Evolutionary conservation across 495 filamentous ascomycete genomes (phyloP).

Genomic region (Neurospora pannonica): DNA sequence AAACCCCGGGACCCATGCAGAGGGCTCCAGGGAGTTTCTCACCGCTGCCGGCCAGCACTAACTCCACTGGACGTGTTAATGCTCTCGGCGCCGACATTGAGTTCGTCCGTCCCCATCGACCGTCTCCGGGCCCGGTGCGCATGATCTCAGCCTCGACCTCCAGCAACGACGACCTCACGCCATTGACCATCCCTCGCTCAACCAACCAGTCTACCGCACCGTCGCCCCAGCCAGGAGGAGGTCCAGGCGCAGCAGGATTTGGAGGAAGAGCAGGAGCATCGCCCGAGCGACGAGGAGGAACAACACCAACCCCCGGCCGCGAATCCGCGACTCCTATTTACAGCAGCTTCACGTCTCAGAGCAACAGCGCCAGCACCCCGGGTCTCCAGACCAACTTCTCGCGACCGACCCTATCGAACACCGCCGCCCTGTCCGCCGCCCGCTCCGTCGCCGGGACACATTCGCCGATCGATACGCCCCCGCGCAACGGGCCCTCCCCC

Average conservation of each 20-base stretch:
- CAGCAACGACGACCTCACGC: background rate
- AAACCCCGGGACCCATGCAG: conserved; percentile 20
- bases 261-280: conserved; percentile 26
- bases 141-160: background rate
- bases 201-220: background rate
- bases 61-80: background rate
- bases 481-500: conserved; percentile 31
- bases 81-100: background rate
- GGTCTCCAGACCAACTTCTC: conserved; percentile 47
- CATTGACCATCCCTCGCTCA: background rate
- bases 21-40: conserved; percentile 48
- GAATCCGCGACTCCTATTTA: conserved; percentile 26
- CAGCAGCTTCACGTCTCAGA: conserved; percentile 22
- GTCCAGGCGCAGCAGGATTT: conserved; percentile 9
- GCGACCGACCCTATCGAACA: conserved; percentile 31
- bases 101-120: background rate
- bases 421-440: conserved; percentile 26
- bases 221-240: background rate
- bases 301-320: conserved; percentile 11
- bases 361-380: conserved; percentile 13
- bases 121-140: background rate
- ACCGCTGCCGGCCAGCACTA: conserved; percentile 28
- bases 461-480: conserved; percentile 16
- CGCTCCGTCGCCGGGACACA: conserved; percentile 22
- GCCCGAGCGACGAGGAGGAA: conserved; percentile 26